A percentile compares a stretch with the other conserved stretches of the same genome.
phyloP scores from a whole-genome alignment of 2,329 filamentous ascomycete genomes.

The Colletotrichum lupini region DNA sequence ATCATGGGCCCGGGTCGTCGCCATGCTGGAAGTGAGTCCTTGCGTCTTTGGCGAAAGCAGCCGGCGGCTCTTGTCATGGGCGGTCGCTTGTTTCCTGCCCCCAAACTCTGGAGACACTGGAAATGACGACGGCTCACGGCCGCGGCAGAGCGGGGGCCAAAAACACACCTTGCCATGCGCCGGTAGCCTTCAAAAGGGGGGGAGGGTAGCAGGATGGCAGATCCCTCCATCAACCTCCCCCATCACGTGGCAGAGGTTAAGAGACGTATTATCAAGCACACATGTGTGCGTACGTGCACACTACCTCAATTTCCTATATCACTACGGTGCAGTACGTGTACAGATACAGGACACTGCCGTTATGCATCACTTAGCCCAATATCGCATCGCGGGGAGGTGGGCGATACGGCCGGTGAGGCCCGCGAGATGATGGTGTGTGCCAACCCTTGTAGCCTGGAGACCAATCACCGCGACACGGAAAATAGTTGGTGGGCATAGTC shows the following conservation, averaged over 20 bases:
- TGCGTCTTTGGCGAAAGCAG: slow-evolving; percentile 21
- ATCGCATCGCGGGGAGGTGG: slow-evolving; percentile 4
- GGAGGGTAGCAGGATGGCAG: background rate
- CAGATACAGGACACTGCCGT: background rate
- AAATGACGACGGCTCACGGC: slow-evolving; percentile 25
- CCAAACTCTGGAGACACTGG: slow-evolving; percentile 27
- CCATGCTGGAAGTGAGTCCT: background rate
- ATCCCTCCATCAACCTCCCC: background rate
- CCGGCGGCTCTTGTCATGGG: slow-evolving; percentile 33
- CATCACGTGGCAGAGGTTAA: background rate
- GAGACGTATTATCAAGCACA: background rate
- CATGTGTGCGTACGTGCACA: background rate
- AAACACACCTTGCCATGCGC: slow-evolving; percentile 37
- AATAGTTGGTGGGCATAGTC: background rate
- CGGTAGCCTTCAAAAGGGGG: slow-evolving; percentile 1
- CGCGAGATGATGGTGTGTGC: slow-evolving; percentile 27
- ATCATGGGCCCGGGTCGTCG: background rate
- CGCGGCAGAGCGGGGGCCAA: slow-evolving; percentile 28
- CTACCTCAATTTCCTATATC: background rate
- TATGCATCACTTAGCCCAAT: slow-evolving; percentile 9
- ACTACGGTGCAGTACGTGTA: background rate
- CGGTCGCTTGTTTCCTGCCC: slow-evolving; percentile 39
- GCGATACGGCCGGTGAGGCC: slow-evolving; percentile 11
- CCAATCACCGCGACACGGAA: slow-evolving; percentile 9
- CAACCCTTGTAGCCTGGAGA: slow-evolving; percentile 18